Percentiles rank a stretch among this genome's conserved stretches.
Evolutionary conservation across 2,329 filamentous ascomycete genomes (phyloP).

Genomic region (Podosphaera fusca): DNA sequence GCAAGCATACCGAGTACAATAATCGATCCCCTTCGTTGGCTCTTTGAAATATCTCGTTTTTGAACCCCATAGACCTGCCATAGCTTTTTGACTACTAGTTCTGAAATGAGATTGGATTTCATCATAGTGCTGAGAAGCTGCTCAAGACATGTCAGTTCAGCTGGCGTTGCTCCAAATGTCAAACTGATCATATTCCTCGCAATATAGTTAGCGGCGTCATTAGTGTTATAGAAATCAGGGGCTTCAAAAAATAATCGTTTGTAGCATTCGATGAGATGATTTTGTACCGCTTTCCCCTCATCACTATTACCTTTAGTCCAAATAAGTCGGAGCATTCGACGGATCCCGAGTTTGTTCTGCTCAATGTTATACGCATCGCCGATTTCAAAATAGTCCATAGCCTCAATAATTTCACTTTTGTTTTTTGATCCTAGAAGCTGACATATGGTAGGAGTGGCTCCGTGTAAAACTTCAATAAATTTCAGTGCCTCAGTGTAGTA

Average conservation of each 20-base stretch:
- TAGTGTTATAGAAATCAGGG: conserved; percentile 64
- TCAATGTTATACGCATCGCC: conserved; percentile 92
- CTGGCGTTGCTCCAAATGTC: conserved; percentile 84
- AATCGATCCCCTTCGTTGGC: conserved; percentile 75
- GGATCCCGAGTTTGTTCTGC: conserved; percentile 75
- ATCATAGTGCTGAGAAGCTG: conserved; percentile 95
- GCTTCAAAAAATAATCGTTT: conserved; percentile 90
- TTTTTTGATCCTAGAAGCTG: conserved; percentile 85
- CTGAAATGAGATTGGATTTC: conserved; percentile 70
- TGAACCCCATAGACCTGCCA: conserved; percentile 97
- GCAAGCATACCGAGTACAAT: conserved; percentile 95
- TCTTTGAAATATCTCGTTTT: conserved; percentile 76
- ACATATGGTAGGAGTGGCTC: conserved; percentile 56
- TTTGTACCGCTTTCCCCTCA: conserved; percentile 93
- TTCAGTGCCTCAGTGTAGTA: conserved; percentile 86
- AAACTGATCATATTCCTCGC: conserved; percentile 97
- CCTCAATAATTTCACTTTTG: conserved; percentile 96
- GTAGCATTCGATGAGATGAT: conserved; percentile 91
- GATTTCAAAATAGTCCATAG: conserved; percentile 94
- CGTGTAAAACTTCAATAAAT: conserved; percentile 80
- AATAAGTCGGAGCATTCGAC: conserved; percentile 86
- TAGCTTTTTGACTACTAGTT: conserved; percentile 69
- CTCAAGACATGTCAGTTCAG: conserved; percentile 84
- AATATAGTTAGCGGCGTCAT: conserved; percentile 86
- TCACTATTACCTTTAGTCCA: conserved; percentile 99